Evolutionary conservation across 2,329 filamentous ascomycete genomes (phyloP), one percentile per base, ranked within the genome.

Genomic region (Arthrobotrys sphaeroides): DNA sequence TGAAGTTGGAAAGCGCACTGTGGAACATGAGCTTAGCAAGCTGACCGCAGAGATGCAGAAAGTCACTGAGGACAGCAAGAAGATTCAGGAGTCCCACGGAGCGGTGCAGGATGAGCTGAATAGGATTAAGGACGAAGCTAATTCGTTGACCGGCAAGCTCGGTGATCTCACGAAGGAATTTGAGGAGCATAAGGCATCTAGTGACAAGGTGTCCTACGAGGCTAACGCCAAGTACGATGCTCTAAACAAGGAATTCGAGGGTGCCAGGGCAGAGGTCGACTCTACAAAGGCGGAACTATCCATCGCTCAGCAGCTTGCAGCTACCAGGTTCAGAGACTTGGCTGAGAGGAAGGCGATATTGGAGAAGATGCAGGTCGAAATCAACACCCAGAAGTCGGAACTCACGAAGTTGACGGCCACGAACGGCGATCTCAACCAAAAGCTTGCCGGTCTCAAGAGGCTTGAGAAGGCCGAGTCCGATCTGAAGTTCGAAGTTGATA

Each of bases 321-420:
- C 96, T 75, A 90, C 88, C 13, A 87, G 95, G 28, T 98, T 93
- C 84, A 96, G 93, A 82, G 94, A 98, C 73, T 84, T 97, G 1
- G 90, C 90, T 0, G 91, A 96, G 26, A 84, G 97, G 49, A 88
- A 90, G 18, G 91, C 94, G 76, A 85, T 94, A 1, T 83, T 97
- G 28, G 90, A 93, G 78, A 96, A 95, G 81, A 88, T 91, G 0
- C 94, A 97, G 80, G 91, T 93, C 0, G 94, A 99, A 82, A 84
- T 98, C 22, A 91, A 90, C 81, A 90, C 85, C 47, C 85, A 98
- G 18, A 89, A 92, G 5, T 88, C 90, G 55, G 94, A 98, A 79
- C 90, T 91, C 28, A 87, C 88, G 0, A 87, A 90, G 42, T 85
- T 98, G 33, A 94, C 93, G 82, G 85, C 85, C 0, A 86, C 88